phyloP scores from a whole-genome alignment of 805 yeast species.

The Ogataea chonburiensis region DNA sequence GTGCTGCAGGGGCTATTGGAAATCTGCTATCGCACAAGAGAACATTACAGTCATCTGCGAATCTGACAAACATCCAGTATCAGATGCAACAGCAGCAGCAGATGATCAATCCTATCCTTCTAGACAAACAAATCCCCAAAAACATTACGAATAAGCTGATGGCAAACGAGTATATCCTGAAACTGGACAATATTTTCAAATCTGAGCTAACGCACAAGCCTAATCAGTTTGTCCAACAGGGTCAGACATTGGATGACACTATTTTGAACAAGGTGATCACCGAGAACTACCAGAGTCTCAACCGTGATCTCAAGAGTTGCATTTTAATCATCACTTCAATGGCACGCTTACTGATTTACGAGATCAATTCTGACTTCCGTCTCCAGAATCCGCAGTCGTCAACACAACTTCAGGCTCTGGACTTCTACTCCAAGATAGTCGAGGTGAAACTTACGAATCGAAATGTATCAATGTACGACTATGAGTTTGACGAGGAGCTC shows the following conservation, averaged over 20 bases:
- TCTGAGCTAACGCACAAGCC: slow-evolving; percentile 34
- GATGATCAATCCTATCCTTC: slow-evolving; percentile 33
- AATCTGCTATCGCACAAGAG: slow-evolving; percentile 32
- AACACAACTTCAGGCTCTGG: slow-evolving; percentile 43
- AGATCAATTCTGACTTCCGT: slow-evolving; percentile 32
- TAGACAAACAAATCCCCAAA: slow-evolving; percentile 34
- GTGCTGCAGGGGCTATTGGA: slow-evolving; percentile 38
- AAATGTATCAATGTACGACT: slow-evolving; percentile 74
- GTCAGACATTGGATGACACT: slow-evolving; percentile 33
- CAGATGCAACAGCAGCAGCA: slow-evolving; percentile 30
- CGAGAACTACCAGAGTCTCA: slow-evolving; percentile 31
- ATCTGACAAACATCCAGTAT: slow-evolving; percentile 19
- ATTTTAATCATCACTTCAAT: slow-evolving; percentile 36
- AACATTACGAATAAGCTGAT: slow-evolving; percentile 29
- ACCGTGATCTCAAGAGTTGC: slow-evolving; percentile 34
- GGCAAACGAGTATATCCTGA: slow-evolving; percentile 34
- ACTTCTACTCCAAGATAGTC: slow-evolving; percentile 32
- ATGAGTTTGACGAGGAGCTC: slow-evolving; percentile 63
- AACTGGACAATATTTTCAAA: slow-evolving; percentile 33
- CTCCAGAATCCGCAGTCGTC: slow-evolving; percentile 33
- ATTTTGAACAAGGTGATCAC: slow-evolving; percentile 31
- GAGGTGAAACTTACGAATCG: slow-evolving; percentile 47
- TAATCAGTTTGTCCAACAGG: slow-evolving; percentile 28
- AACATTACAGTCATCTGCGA: slow-evolving; percentile 22
- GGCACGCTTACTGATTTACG: slow-evolving; percentile 37